phyloP scores from a whole-genome alignment of 441 rosid species.

The Macaranga tanarius region DNA sequence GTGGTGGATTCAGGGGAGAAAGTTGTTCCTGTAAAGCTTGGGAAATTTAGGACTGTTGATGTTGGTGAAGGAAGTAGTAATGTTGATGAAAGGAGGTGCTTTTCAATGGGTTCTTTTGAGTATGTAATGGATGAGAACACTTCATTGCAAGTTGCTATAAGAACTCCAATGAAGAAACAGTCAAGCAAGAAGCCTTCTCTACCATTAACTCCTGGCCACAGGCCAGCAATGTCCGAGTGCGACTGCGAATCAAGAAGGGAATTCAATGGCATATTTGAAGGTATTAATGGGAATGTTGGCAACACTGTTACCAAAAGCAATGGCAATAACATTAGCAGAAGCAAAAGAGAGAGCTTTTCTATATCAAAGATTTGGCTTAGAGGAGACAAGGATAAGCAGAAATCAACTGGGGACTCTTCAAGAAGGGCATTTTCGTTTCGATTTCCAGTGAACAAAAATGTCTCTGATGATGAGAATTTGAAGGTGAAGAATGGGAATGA shows the following conservation, averaged over 20 bases:
- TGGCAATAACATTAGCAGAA: constrained; percentile 32
- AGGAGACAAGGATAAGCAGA: constrained; percentile 50
- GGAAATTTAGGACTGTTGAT: constrained; percentile 73
- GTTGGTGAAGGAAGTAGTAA: constrained; percentile 48
- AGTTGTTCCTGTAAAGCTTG: constrained; percentile 75
- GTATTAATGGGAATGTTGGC: constrained; percentile 20
- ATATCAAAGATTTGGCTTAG: constrained; percentile 83
- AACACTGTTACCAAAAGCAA: constrained; percentile 16
- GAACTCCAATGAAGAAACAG: constrained; percentile 56
- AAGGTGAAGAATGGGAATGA: constrained; percentile 29
- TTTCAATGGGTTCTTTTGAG: constrained; percentile 92
- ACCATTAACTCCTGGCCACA: constrained; percentile 58
- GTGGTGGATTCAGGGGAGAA: constrained; percentile 45
- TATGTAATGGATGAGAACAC: constrained; percentile 81
- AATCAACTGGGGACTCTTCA: constrained; percentile 38
- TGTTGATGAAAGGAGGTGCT: constrained; percentile 69
- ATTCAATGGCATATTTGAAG: constrained; percentile 43
- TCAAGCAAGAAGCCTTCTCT: constrained; percentile 54
- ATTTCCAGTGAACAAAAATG: constrained; percentile 41
- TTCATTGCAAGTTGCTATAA: constrained; percentile 66
- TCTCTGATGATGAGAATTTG: constrained; percentile 22
- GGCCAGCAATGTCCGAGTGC: constrained; percentile 73
- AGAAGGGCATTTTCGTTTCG: constrained; percentile 77
- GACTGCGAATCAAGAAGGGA: constrained; percentile 65
- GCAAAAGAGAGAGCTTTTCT: constrained; percentile 72